phyloP scores from a whole-genome alignment of 1,284 basidiomycete genomes.

The Malassezia yamatoensis region DNA sequence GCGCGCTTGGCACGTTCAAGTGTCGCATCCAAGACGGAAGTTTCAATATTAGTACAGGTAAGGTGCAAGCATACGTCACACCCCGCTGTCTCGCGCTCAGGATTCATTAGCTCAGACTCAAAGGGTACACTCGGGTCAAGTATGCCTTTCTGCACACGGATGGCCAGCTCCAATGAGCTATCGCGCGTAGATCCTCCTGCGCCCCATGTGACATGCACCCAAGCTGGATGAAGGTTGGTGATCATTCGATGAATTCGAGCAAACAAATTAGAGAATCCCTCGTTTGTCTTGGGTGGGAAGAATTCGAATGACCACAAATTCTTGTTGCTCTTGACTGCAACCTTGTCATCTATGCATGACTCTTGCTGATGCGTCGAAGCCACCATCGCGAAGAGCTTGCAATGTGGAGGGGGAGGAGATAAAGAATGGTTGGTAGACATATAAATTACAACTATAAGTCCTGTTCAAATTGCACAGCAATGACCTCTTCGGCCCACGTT shows the following conservation, averaged over 20 bases:
- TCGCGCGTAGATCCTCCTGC: constrained; percentile 88
- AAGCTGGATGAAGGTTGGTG: constrained; percentile 55
- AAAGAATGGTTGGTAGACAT: background rate
- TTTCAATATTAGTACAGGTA: constrained; percentile 89
- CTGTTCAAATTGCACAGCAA: constrained; percentile 21
- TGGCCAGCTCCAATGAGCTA: constrained; percentile 66
- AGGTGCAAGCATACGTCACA: constrained; percentile 86
- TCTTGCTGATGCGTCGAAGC: background rate
- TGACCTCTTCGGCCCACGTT: constrained; percentile 31
- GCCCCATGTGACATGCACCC: constrained; percentile 78
- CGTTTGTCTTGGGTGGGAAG: constrained; percentile 86
- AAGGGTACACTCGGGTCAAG: constrained; percentile 23
- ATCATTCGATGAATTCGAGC: constrained; percentile 51
- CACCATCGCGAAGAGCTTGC: background rate
- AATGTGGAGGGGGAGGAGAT: background rate
- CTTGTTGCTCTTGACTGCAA: constrained; percentile 12
- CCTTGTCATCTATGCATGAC: constrained; percentile 13
- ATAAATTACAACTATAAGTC: background rate
- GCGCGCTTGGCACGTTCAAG: constrained; percentile 68
- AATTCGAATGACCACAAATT: constrained; percentile 65
- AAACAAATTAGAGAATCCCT: constrained; percentile 61
- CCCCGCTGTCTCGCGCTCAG: constrained; percentile 49
- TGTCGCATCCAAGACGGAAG: constrained; percentile 62
- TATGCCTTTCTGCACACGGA: constrained; percentile 34
- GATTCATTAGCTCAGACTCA: background rate